Evolutionary conservation across 129 eudicot genomes (phyloP).

Genomic region (Pulicaria dysenterica): DNA sequence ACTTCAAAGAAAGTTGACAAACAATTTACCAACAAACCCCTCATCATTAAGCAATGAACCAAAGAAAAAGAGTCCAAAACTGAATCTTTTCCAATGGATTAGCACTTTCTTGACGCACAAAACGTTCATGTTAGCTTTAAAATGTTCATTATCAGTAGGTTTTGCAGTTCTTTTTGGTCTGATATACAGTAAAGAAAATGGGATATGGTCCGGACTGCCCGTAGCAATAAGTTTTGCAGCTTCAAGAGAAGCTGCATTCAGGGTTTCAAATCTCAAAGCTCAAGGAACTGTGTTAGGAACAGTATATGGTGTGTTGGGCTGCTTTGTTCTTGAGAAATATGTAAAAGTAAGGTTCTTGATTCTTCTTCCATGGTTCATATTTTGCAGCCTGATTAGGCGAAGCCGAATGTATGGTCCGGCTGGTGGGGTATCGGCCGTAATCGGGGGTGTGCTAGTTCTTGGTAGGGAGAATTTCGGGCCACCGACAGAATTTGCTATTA

Average conservation of each 20-base stretch:
- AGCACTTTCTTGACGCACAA: conserved; percentile 24
- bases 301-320: conserved; percentile 80
- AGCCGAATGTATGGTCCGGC: conserved; percentile 91
- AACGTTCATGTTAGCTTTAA: conserved; percentile 60
- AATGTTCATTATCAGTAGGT: conserved; percentile 78
- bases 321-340: conserved; percentile 60
- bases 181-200: conserved; percentile 63
- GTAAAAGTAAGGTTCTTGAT: conserved; percentile 61
- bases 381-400: conserved; percentile 54
- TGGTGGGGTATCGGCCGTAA: conserved; percentile 85
- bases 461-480: conserved; percentile 68
- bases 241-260: conserved; percentile 69
- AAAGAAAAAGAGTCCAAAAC: conserved; percentile 23
- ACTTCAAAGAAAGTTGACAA: conserved; percentile 42
- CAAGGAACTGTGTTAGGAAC: conserved; percentile 93
- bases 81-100: conserved; percentile 9
- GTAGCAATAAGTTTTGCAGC: conserved; percentile 71
- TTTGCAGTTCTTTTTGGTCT: conserved; percentile 72
- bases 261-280: conserved; percentile 63
- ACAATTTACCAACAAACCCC: conserved; percentile 14
- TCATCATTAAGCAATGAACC: conserved; percentile 16
- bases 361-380: conserved; percentile 88
- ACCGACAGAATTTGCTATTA: conserved; percentile 85
- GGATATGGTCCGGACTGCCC: conserved; percentile 80
- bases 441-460: conserved; percentile 74